These are phyloP conservation scores for Nicotiana attenuata DNA, from an alignment of 257 asterid species.

Conservation along the genomic window DNA sequence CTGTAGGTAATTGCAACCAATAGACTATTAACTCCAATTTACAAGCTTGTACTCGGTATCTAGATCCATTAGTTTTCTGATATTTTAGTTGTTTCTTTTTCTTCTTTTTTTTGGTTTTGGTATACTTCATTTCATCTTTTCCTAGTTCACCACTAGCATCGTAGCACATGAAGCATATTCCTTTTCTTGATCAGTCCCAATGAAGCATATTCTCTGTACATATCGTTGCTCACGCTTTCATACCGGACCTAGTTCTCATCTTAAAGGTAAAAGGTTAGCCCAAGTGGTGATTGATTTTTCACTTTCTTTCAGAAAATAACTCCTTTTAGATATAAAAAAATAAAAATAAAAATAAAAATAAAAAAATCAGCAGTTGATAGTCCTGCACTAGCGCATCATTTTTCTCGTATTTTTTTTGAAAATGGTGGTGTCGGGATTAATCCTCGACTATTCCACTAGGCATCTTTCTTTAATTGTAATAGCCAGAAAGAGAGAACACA, in stretches of 20 bases:
- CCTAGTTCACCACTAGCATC: background rate
- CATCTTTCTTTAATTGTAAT: background rate
- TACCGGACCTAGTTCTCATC: background rate
- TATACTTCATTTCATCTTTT: background rate
- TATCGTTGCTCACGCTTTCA: background rate
- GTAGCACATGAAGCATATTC: background rate
- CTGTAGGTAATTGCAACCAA: no score
- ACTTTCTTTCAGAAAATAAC: background rate
- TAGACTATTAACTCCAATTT: no score
- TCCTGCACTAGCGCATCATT: background rate
- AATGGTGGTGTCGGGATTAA: no score
- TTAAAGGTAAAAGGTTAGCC: background rate
- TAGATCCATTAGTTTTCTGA: no score
- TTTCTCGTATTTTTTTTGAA: no score
- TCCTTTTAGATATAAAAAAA: background rate
- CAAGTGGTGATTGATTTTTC: background rate
- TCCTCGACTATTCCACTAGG: no score
- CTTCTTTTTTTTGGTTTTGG: no score
- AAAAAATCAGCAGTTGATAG: no score
- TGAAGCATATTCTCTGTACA: background rate
- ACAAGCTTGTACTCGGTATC: no score
- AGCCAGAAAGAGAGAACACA: background rate
- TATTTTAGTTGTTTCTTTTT: no score
- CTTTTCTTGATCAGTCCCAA: background rate
- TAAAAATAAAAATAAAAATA: no score